Base-by-base conservation (phyloP, 257 asterid genomes). In the Gentiana macrophylla region DNA sequence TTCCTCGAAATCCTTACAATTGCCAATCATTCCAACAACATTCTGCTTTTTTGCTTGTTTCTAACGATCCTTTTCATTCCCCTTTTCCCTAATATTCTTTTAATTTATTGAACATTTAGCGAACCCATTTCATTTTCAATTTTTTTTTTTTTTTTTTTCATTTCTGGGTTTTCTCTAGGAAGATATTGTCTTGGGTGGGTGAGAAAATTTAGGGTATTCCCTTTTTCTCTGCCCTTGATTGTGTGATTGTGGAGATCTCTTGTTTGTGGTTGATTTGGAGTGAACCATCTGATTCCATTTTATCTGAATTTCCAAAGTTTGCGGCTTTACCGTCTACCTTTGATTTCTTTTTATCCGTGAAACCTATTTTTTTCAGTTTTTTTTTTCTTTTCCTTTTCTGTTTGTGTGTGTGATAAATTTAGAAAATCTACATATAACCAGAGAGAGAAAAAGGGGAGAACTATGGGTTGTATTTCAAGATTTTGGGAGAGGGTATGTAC, bases 401-500 rank as follows among this genome's bases (percentile, higher is more conserved):
- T 24, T 24, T 24, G 24, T 24, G 24, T 24, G 24, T 49, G 68
- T 49, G 66, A 47, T 44, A 52, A 32, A 35, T 50, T 32, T 62
- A 52, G 37, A 46, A 24, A 53, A 46, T 65, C 55, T 65, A 56
- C 47, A 53, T 52, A 67, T 64, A 53, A 48, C 35, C 57, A 63
- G 13, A 8, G 50, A 15, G 37, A 48, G 65, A 44, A 8, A 36
- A 41, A 37, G 51, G n/a, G 68, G 63, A 63, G 69, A 68, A 67
- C 56, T 48, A 83, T 83, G 90, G 73, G 83, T 73, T 69, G 76
- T 70, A 55, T 77, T 43, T 64, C 90, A 6, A 86, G 79, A 67
- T 75, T 72, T 57, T 78, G 79, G 86, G 95, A 86, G 58, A 82
- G 73, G 66, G 59, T 72, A 37, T 76, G 73, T 73, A 51, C 36